Evolutionary conservation across 371 early-diverging fungal species (phyloP).

Genomic region (Haplosporangium sp.): DNA sequence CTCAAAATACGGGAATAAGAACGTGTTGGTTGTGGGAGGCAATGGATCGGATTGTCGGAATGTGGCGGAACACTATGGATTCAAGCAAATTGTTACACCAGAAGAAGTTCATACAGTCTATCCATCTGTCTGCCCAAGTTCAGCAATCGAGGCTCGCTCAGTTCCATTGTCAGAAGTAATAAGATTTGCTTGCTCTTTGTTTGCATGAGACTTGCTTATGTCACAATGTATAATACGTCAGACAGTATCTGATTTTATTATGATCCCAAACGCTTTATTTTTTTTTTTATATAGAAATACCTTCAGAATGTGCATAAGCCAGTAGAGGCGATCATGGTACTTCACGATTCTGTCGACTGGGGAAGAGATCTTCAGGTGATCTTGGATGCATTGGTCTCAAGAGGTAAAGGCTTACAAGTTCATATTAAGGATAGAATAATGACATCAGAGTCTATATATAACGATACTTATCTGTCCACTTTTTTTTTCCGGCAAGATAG

Average conservation of each 20-base stretch:
- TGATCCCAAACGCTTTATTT: not conserved
- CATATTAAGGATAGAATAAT: not conserved
- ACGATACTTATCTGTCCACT: not conserved
- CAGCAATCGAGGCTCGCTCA: constrained; percentile 42
- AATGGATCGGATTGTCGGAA: constrained; percentile 68
- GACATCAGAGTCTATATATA: not conserved
- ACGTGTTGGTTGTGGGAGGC: constrained; percentile 82
- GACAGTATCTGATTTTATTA: not conserved
- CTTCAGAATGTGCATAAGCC: constrained; percentile 66
- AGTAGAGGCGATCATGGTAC: constrained; percentile 82
- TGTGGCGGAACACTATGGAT: constrained; percentile 83
- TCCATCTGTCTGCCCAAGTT: constrained; percentile 81
- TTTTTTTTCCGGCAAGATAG: constrained; percentile 2
- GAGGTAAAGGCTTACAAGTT: constrained; percentile 12
- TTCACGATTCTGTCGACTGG: constrained; percentile 90
- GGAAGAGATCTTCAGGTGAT: constrained; percentile 88
- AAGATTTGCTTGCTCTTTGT: not conserved
- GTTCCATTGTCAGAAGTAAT: constrained; percentile 49
- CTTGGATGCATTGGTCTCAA: constrained; percentile 78
- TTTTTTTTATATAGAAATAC: constrained; percentile 32
- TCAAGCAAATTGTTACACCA: constrained; percentile 79
- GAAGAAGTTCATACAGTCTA: constrained; percentile 81
- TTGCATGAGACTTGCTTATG: not conserved
- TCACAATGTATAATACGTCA: not conserved
- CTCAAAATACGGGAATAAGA: constrained; percentile 63